Base-by-base conservation (phyloP, 1,284 basidiomycete genomes). In the Cryptococcus sp. region DNA sequence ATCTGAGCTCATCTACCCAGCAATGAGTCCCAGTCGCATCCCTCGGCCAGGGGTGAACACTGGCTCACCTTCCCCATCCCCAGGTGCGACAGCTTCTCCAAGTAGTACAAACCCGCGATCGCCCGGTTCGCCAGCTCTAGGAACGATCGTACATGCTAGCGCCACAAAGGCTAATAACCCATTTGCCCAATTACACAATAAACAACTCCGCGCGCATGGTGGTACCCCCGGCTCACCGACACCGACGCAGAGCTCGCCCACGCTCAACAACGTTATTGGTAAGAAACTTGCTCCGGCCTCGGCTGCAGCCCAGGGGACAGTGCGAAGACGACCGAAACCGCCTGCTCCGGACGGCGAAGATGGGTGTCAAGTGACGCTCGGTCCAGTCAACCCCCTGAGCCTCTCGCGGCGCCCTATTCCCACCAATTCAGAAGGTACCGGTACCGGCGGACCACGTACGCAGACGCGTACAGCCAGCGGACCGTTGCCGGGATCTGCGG, bases 21-120 rank as follows among this genome's bases (percentile, higher is more conserved):
- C 27, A 49, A 63, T 68, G 66, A 68, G 64, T 59, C 60, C 64
- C 16, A 68, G 64, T 57, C 52, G 65, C 7, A 69, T 69, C 47
- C 67, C 67, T 13, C 64, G 65, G 38, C 66, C 62, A 15, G 61
- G 61, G 19, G 58, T 47, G 17, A 47, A 31, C 31, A 22, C 49
- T 23, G 53, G 49, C 20, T 31, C 40, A 23, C 39, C 56, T 23
- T 61, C 57, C 17, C 60, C 60, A 19, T 61, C 57, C 17, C 60
- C 60, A 19, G 51, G 47, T 7, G 42, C 23, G 13, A 38, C 19
- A 20, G 38, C 53, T 11, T 47, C 60, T 16, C 58, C 49, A 23
- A 46, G 38, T 8, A 45, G 48, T n/a, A 39, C 53, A 17, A 25
- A 25, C 25, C 25, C 39, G 10, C 45, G 46, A 10, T 38, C 25